Evolutionary conservation across 495 filamentous ascomycete genomes (phyloP).

Genomic region (Penicillium malachiteum): DNA sequence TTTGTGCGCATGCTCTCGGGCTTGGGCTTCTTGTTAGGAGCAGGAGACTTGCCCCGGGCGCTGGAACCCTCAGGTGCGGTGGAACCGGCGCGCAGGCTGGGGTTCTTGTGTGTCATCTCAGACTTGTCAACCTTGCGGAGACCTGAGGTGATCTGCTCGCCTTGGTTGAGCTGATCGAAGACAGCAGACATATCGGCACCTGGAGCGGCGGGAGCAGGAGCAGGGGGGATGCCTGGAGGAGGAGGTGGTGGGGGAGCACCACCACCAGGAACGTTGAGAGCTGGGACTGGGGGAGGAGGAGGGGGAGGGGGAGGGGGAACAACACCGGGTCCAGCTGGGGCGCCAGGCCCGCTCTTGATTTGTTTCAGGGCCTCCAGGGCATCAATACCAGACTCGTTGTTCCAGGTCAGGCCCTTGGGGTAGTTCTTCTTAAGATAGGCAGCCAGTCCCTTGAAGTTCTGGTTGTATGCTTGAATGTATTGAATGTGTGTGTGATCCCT

Average conservation of each 20-base stretch:
- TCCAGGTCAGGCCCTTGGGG: conserved; percentile 80
- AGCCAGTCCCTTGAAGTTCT: conserved; percentile 74
- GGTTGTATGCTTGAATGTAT: conserved; percentile 86
- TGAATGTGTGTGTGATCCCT: conserved; percentile 78
- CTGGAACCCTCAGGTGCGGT: conserved; percentile 59
- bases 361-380: conserved; percentile 67
- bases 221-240: conserved; percentile 44
- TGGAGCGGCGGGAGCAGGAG: conserved; percentile 29
- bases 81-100: conserved; percentile 72
- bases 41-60: conserved; percentile 71
- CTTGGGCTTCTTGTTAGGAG: conserved; percentile 88
- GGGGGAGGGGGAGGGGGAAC: conserved; percentile 57
- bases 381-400: conserved; percentile 70
- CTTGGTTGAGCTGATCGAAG: conserved; percentile 87
- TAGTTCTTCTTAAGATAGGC: conserved; percentile 82
- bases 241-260: conserved; percentile 82
- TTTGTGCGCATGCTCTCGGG: conserved; percentile 91
- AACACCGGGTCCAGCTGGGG: conserved; percentile 33
- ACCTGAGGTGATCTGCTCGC: conserved; percentile 78
- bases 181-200: conserved; percentile 73
- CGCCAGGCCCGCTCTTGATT: conserved; percentile 52
- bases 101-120: conserved; percentile 98
- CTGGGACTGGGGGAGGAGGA: conserved; percentile 58
- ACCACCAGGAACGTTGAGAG: conserved; percentile 52
- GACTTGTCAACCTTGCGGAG: conserved; percentile 91